Evolutionary conservation across 2,329 filamentous ascomycete genomes (phyloP).

Genomic region (Colletotrichum higginsianum): DNA sequence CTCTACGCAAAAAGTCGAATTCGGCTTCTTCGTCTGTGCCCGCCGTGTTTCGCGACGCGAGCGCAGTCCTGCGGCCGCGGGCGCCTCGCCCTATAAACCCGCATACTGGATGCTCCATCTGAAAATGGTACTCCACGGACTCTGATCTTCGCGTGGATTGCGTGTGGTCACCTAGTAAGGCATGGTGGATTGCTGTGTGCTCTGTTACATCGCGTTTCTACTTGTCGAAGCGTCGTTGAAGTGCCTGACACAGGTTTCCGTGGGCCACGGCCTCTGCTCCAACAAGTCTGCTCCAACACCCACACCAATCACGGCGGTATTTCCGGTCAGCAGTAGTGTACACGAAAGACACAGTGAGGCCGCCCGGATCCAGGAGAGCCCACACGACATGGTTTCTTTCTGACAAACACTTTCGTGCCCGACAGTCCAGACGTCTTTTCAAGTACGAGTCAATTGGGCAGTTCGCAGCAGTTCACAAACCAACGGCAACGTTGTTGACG

Average conservation of each 20-base stretch:
- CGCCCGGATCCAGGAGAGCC: conserved; percentile 3
- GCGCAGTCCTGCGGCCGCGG: not conserved
- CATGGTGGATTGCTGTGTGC: conserved; percentile 4
- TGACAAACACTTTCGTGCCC: conserved; percentile 2
- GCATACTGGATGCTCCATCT: conserved; percentile 32
- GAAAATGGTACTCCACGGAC: conserved; percentile 1
- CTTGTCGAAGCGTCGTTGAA: conserved; percentile 13
- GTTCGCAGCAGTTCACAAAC: conserved; percentile 19
- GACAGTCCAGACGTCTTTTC: not conserved
- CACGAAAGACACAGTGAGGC: too few relatives aligned
- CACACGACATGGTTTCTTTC: not conserved
- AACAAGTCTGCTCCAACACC: conserved; percentile 3
- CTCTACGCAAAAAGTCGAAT: not conserved
- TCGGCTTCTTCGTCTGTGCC: conserved; percentile 16
- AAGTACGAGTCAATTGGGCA: conserved; percentile 10
- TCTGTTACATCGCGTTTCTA: not conserved
- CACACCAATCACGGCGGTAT: conserved; percentile 9
- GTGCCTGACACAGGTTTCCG: conserved; percentile 13
- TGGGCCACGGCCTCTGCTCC: not conserved
- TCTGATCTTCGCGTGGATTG: conserved; percentile 34
- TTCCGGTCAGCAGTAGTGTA: not conserved
- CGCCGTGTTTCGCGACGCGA: conserved; percentile 5
- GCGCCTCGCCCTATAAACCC: not conserved
- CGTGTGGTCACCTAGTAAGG: not conserved
- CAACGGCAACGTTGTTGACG: conserved; percentile 1